Base-by-base conservation (phyloP, 2,329 filamentous ascomycete genomes). In the Apiospora aurea region DNA sequence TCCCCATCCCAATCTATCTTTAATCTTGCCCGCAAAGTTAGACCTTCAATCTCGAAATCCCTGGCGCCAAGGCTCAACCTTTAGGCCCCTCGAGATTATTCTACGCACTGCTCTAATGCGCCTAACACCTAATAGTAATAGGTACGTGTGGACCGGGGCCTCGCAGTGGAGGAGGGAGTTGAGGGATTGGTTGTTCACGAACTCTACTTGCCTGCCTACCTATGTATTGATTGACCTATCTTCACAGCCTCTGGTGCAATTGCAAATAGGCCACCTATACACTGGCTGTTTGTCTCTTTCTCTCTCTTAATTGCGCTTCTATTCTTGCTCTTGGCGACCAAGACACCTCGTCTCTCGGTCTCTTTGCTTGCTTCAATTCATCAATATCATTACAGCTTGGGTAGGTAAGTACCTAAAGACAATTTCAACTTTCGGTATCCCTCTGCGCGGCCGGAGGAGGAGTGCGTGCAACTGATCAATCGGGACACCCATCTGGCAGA, bases 1-100 rank as follows among this genome's bases (percentile, higher is more conserved):
- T 64, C 57, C 57, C 57, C 57, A 64, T 64, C 57, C 57, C 34
- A 64, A 64, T 64, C 57, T 64, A 64, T 64, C 57, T 64, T 64
- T 64, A 64, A 64, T 61, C 53, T 61, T 61, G 34, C 57, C 57
- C 57, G 57, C 57, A 64, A 64, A 64, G 57, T 64, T 64, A 41
- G 34, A 64, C 57, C 57, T 64, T 41, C 34, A 64, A 64, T 64
- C 57, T 64, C n/a, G 57, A 21, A 64, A 64, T 64, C 57, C 57
- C 57, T 64, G 57, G 34, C 57, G 57, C 57, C 57, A 64, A 64
- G 57, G 34, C 57, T n/a, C 57, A 64, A 64, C 57, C 41, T 51
- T n/a, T 64, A 64, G 57, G 29, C 10, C 57, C 14, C 57, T 64
- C 57, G 57, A 64, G 57, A 64, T 64, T 64, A 41, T 64, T 41